A percentile compares a stretch with the other conserved stretches of the same genome.
Conservation (phyloP, 1,284 basidiomycete genomes). For the Athelia sp. region DNA sequence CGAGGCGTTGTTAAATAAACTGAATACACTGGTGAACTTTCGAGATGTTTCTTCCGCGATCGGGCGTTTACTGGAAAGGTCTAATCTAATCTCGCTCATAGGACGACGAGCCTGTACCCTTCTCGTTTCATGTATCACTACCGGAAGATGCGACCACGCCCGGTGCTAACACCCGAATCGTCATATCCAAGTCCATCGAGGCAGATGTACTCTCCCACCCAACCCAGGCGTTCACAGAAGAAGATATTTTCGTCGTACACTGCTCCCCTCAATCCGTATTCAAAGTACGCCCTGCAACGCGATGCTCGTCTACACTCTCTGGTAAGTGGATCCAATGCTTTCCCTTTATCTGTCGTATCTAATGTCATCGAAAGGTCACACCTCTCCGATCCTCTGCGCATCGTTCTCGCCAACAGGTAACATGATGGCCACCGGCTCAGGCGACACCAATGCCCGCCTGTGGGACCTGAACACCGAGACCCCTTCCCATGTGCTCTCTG, state of each 20-base stretch:
- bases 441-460: conserved; percentile 88
- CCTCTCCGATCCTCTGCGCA: conserved; percentile 91
- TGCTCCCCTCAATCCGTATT: conserved; percentile 97
- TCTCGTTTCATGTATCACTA: conserved; percentile 79
- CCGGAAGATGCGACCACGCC: conserved; percentile 49
- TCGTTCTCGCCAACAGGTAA: conserved; percentile 93
- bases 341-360: conserved; percentile 6
- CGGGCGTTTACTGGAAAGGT: no score
- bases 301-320: conserved; percentile 89
- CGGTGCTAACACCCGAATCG: conserved; percentile 70
- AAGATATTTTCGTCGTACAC: conserved; percentile 83
- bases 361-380: conserved; percentile 60
- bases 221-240: conserved; percentile 69
- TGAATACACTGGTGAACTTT: conserved; percentile 61
- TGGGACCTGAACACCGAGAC: conserved; percentile 96
- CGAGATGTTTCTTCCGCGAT: not conserved
- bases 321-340: conserved; percentile 41
- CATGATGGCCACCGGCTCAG: conserved; percentile 90
- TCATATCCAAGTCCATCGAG: conserved; percentile 76
- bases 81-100: conserved; percentile 21
- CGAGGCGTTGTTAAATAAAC: conserved; percentile 82
- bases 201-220: conserved; percentile 73
- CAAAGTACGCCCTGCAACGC: conserved; percentile 86
- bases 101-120: conserved; percentile 86
- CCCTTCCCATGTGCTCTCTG: conserved; percentile 82